These are phyloP conservation scores for Chondrus crispus DNA, from an alignment of 23 red algal species.

Conservation along the genomic window DNA sequence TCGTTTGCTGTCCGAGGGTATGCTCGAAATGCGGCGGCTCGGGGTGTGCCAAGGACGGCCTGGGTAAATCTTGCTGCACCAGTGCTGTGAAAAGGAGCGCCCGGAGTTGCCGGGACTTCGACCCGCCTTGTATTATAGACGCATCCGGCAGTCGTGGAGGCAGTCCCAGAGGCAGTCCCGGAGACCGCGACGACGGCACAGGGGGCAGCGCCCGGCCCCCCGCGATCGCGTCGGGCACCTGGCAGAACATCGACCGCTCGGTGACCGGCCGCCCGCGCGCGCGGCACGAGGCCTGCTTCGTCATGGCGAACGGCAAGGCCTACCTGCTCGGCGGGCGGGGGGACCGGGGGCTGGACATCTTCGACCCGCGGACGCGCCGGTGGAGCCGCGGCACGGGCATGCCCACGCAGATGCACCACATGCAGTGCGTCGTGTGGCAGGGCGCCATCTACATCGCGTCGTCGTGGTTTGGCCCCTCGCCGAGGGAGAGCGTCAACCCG, in stretches of 20 bases:
- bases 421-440: constrained; percentile 33
- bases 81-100: too few species aligned
- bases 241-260: neutral
- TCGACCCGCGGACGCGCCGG: neutral
- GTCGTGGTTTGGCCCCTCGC: constrained; percentile 32
- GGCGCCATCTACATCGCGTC: constrained; percentile 10
- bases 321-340: constrained; percentile 44
- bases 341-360: constrained; percentile 11
- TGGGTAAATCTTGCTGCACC: too few species aligned
- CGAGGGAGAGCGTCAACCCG: neutral
- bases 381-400: constrained; percentile 8
- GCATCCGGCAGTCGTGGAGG: too few species aligned
- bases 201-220: too few species aligned
- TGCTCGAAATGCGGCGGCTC: too few species aligned
- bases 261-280: neutral
- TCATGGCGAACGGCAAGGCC: constrained; percentile 31
- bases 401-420: constrained; percentile 51
- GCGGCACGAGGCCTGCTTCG: constrained; percentile 44
- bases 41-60: too few species aligned
- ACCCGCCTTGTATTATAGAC: too few species aligned
- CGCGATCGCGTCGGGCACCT: too few species aligned
- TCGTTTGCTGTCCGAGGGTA: too few species aligned
- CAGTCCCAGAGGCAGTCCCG: too few species aligned
- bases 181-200: too few species aligned
- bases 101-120: too few species aligned